Conservation (phyloP, 176 grass and related monocot species). For the Bothriochloa decipiens region DNA sequence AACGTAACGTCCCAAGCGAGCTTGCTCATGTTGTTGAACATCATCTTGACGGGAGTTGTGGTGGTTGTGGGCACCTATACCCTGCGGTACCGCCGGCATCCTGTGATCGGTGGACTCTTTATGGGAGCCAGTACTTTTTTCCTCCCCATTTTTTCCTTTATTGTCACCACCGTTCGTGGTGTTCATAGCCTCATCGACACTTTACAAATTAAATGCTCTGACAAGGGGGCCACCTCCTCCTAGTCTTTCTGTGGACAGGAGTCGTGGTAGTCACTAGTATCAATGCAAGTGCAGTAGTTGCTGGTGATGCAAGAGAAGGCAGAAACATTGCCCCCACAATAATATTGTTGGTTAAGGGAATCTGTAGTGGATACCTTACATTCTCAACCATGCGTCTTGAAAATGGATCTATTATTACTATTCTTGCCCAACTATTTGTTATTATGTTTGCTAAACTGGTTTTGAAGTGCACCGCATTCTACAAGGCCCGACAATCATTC, state of each 20-base stretch:
- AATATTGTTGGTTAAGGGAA: neutral
- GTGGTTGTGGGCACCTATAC: neutral
- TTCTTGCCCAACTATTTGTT: neutral
- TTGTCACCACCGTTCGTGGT: neutral
- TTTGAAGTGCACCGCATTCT: neutral
- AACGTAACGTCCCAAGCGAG: neutral
- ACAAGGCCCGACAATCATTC: neutral
- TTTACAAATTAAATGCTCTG: neutral
- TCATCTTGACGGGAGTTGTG: neutral
- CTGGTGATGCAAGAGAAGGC: neutral
- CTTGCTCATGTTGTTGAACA: neutral
- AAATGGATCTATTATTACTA: too few species aligned
- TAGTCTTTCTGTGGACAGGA: neutral
- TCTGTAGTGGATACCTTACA: neutral
- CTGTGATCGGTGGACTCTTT: neutral
- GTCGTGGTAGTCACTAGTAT: neutral
- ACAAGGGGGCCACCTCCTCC: rapidly evolving
- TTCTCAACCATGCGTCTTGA: too few species aligned
- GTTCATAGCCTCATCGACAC: neutral
- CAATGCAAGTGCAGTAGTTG: neutral
- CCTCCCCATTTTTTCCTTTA: neutral
- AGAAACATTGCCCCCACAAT: neutral
- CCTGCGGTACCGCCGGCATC: neutral
- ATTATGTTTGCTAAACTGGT: neutral
- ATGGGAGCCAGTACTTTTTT: neutral